Conservation (phyloP, 805 yeast genomes). For the Yamadazyma nakazawae region DNA sequence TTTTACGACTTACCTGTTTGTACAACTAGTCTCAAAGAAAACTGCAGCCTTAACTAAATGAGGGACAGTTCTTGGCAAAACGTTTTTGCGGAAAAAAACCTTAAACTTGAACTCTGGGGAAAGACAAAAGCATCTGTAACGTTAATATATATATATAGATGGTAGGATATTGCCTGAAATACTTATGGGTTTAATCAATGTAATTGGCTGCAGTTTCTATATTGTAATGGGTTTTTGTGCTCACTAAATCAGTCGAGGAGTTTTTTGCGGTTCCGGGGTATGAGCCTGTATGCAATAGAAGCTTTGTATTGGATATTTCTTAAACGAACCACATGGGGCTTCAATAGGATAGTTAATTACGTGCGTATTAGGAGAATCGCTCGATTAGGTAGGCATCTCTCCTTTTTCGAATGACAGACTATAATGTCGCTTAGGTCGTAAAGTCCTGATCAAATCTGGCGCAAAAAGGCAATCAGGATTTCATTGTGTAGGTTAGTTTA, state of each 20-base stretch:
- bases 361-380: not conserved
- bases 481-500: too few relatives aligned
- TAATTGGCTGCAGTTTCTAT: too few relatives aligned
- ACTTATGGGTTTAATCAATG: too few relatives aligned
- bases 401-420: too few relatives aligned
- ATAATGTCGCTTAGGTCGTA: too few relatives aligned
- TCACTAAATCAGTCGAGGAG: not conserved
- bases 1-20: not conserved
- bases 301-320: not conserved
- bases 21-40: not conserved
- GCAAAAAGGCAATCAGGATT: too few relatives aligned
- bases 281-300: not conserved
- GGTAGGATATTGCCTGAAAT: too few relatives aligned
- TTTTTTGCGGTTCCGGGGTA: not conserved
- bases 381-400: too few relatives aligned
- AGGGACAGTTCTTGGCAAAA: slow-evolving; percentile 2
- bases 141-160: not conserved
- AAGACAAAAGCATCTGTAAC: not conserved
- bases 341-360: not conserved
- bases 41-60: slow-evolving; percentile 1
- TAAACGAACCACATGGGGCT: not conserved
- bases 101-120: not conserved
- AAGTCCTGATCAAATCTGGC: too few relatives aligned
- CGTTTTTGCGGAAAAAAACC: not conserved
- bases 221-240: too few relatives aligned